Conservation (phyloP, 1,284 basidiomycete species). For the Flammula alnicola region DNA sequence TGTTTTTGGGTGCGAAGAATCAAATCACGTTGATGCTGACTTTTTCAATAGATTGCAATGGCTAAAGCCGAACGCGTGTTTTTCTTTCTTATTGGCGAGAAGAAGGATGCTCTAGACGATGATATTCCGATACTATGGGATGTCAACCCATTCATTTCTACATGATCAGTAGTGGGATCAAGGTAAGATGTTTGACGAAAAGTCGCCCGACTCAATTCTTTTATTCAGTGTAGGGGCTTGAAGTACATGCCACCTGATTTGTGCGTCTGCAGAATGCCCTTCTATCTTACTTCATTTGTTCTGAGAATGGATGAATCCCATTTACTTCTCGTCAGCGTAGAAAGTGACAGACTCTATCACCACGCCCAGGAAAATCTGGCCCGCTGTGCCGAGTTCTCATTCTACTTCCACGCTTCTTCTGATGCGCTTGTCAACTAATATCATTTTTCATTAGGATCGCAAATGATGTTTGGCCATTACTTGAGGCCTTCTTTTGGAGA, state of each 20-base stretch:
- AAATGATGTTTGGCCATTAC: constrained; percentile 11
- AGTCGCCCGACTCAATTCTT: background rate
- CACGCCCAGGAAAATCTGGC: background rate
- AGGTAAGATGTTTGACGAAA: constrained; percentile 38
- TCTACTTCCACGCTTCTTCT: background rate
- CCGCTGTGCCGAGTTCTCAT: background rate
- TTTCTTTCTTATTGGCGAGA: constrained; percentile 62
- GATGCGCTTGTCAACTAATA: background rate
- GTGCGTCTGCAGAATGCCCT: too few relatives aligned
- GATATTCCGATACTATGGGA: constrained; percentile 67
- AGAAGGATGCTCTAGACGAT: constrained; percentile 48
- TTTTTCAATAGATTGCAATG: constrained; percentile 54
- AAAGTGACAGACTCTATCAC: too few relatives aligned
- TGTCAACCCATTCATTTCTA: constrained; percentile 63
- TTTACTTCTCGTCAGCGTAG: too few relatives aligned
- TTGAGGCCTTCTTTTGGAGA: constrained; percentile 8
- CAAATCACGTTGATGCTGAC: background rate
- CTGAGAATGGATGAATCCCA: too few relatives aligned
- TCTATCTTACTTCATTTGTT: too few relatives aligned
- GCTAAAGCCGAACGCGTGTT: constrained; percentile 58
- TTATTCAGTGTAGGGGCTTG: constrained; percentile 33
- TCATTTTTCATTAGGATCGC: constrained; percentile 2
- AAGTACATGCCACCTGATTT: constrained; percentile 69
- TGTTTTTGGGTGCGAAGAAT: background rate
- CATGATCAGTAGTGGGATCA: constrained; percentile 64